Evolutionary conservation across 2,329 filamentous ascomycete species (phyloP).

Genomic region (Phoma sp.): DNA sequence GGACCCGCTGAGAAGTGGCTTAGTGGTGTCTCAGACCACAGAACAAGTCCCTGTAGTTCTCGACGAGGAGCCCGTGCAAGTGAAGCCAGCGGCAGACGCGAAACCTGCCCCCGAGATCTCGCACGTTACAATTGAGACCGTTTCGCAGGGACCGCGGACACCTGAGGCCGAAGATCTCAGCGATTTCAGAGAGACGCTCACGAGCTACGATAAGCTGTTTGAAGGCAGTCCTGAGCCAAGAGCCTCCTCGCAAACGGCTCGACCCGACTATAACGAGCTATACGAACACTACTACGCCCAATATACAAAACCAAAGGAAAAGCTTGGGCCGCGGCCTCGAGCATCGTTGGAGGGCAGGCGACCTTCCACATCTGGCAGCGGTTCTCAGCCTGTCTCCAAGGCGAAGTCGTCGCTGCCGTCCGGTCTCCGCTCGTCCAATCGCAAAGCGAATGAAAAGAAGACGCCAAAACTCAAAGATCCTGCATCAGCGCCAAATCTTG

Average conservation of each 20-base stretch:
- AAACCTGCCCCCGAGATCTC: conserved; percentile 26
- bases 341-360: conserved; percentile 74
- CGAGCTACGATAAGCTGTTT: conserved; percentile 43
- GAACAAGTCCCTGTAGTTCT: conserved; percentile 23
- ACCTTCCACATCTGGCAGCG: conserved; percentile 62
- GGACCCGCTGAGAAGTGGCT: conserved; percentile 11
- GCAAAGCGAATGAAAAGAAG: conserved; percentile 38
- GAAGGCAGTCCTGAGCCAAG: conserved; percentile 50
- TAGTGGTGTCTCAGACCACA: conserved; percentile 18
- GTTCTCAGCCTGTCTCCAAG: conserved; percentile 57
- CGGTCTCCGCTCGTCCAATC: conserved; percentile 67
- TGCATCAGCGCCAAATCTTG: conserved; percentile 28
- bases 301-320: conserved; percentile 79
- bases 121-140: conserved; percentile 30
- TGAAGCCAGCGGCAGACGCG: conserved; percentile 15
- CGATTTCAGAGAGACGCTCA: conserved; percentile 36
- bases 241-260: conserved; percentile 50
- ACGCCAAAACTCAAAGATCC: conserved; percentile 44
- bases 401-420: conserved; percentile 81
- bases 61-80: conserved; percentile 18
- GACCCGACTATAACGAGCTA: conserved; percentile 48
- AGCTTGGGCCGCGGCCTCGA: conserved; percentile 84
- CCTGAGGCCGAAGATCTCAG: conserved; percentile 26
- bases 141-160: conserved; percentile 28
- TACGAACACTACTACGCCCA: conserved; percentile 57